These are phyloP conservation scores for Pelargonium fulgidum DNA, from an alignment of 441 rosid species.

Conservation along the genomic window DNA sequence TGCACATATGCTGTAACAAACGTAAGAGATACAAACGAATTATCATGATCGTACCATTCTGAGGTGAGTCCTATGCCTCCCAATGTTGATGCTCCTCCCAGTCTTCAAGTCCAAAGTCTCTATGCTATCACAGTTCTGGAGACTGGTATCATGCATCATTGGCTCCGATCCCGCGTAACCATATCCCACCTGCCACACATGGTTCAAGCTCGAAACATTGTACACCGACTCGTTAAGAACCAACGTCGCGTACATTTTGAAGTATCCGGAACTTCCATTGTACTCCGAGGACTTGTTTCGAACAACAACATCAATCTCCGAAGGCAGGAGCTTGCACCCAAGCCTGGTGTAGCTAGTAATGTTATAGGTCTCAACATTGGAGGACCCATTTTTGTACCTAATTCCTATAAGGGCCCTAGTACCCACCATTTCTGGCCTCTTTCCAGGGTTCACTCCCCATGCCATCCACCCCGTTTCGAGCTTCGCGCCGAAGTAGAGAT, in stretches of 20 bases:
- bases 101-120: slow-evolving; percentile 30
- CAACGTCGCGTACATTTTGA: slow-evolving; percentile 23
- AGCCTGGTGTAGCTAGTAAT: slow-evolving; percentile 30
- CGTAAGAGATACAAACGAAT: neutral
- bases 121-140: slow-evolving; percentile 39
- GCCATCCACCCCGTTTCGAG: slow-evolving; percentile 1
- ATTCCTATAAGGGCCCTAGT: neutral
- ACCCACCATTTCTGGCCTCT: neutral
- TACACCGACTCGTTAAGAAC: slow-evolving; percentile 25
- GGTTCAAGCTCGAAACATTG: slow-evolving; percentile 31
- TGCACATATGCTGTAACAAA: too few species aligned
- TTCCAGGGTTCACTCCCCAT: neutral
- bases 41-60: slow-evolving; percentile 26
- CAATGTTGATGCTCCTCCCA: slow-evolving; percentile 2
- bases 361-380: slow-evolving; percentile 23
- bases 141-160: slow-evolving; percentile 23
- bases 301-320: slow-evolving; percentile 24
- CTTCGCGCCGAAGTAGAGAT: slow-evolving; percentile 24
- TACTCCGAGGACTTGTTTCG: neutral
- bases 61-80: slow-evolving; percentile 1
- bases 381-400: slow-evolving; percentile 24
- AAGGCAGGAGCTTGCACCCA: slow-evolving; percentile 35
- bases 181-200: slow-evolving; percentile 51
- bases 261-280: neutral
- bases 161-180: slow-evolving; percentile 23